Base-by-base conservation (phyloP, 2,329 filamentous ascomycete species). In the Epichloe sylvatica region DNA sequence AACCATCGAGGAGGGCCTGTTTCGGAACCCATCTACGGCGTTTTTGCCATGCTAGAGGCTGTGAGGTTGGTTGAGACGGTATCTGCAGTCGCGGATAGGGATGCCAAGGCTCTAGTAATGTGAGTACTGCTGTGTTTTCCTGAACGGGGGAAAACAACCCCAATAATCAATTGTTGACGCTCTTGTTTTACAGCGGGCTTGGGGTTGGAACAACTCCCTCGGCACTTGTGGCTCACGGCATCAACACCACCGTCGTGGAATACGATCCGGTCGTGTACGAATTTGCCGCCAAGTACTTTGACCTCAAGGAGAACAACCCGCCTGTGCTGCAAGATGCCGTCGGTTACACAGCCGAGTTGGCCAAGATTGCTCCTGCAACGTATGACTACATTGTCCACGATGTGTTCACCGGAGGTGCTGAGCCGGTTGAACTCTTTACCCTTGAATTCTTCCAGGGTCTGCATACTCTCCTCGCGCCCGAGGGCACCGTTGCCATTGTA, bases 321-420 rank as follows among this genome's bases (percentile, higher is more conserved):
- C 76, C 84, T n/a, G 77, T 87, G 48, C 82, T 97, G 54, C 78
- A 82, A 46, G 88, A 98, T 59, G 92, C 92, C 0, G 80, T 89
- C 3, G 68, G 70, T n/a, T 95, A 81, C 64, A 76, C 80, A 17
- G 65, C 71, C 43, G 60, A 67, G 47, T 61, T 74, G 45, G 70
- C 70, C 49, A 60, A 67, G 46, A 57, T 67, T 30, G 58, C 69
- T 50, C 63, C 67, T 8, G 64, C 71, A 44, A 72, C 72, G 30
- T 98, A 84, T 64, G 84, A 96, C 68, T 97, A 95, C 70, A 92
- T 98, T 60, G 76, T 98, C 49, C 92, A 98, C 65, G 92, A 98
- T 58, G 92, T 98, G 23, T 98, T 98, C 64, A 98, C 92, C 0
- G 92, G 92, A 23, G 92, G 92, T 47, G 90, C 89, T 0, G 92